Percentiles rank a stretch among this genome's conserved stretches.
phyloP scores from a whole-genome alignment of 1,284 basidiomycete genomes.

The Amylostereum areolatum region DNA sequence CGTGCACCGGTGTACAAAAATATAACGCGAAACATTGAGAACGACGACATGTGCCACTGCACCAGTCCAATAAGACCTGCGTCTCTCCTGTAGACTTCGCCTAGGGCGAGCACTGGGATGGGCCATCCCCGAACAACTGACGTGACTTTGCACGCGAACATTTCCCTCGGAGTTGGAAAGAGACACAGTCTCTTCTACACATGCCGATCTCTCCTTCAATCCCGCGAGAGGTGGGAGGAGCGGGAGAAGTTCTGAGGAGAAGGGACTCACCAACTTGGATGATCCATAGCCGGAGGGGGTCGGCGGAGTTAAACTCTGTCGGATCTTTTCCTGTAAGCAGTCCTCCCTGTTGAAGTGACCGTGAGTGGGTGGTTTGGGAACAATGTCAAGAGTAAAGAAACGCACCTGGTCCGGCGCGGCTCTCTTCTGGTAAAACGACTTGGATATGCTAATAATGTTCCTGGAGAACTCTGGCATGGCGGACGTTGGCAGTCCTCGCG shows the following conservation, averaged over 20 bases:
- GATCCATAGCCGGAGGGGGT: constrained; percentile 87
- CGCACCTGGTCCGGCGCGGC: constrained; percentile 23
- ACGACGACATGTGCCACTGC: no score
- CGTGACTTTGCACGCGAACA: no score
- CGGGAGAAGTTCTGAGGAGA: no score
- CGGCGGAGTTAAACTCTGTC: constrained; percentile 49
- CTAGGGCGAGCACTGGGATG: no score
- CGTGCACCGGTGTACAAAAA: no score
- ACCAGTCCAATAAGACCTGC: no score
- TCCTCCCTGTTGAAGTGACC: constrained; percentile 45
- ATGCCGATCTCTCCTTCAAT: no score
- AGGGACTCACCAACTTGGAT: constrained; percentile 77
- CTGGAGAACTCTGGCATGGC: constrained; percentile 5
- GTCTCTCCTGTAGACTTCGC: no score
- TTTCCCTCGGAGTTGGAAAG: not conserved
- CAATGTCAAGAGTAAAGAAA: not conserved
- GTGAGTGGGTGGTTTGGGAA: not conserved
- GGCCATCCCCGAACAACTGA: no score
- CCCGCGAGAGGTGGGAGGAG: no score
- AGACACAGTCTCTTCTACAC: not conserved
- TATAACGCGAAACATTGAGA: no score
- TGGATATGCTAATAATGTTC: constrained; percentile 5
- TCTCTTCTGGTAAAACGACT: constrained; percentile 13
- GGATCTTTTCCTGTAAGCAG: constrained; percentile 71
- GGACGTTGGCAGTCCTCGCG: not conserved